These are phyloP conservation scores for Luffa aegyptiaca DNA, from an alignment of 306 rosid genomes.

Conservation along the genomic window DNA sequence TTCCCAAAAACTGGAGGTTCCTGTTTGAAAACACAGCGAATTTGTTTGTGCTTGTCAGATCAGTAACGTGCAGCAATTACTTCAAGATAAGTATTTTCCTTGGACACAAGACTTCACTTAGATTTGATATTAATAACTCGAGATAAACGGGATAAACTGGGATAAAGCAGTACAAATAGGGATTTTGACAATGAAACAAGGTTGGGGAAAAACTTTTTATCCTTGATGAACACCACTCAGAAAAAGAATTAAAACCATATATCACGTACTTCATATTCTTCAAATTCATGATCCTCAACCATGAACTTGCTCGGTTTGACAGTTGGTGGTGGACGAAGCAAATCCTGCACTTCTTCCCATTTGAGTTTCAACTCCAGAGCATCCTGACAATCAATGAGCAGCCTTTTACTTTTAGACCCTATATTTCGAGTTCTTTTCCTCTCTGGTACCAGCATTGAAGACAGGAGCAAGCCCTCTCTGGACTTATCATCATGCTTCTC, in stretches of 20 bases:
- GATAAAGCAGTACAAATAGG: background rate
- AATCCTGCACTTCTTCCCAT: conserved; percentile 97
- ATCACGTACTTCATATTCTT: conserved; percentile 85
- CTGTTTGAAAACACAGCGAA: conserved; percentile 32
- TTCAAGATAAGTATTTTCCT: background rate
- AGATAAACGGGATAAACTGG: background rate
- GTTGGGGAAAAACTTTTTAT: background rate
- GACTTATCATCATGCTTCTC: conserved; percentile 60
- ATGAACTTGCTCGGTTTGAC: conserved; percentile 75
- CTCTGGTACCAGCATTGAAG: conserved; percentile 57
- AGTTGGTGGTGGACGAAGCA: conserved; percentile 89
- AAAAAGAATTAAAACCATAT: background rate
- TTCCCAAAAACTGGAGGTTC: conserved; percentile 98
- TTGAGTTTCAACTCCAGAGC: conserved; percentile 87
- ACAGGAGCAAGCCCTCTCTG: conserved; percentile 59
- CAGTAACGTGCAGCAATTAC: background rate
- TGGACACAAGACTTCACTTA: background rate
- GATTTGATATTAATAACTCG: background rate
- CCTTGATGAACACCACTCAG: background rate
- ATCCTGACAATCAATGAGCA: conserved; percentile 92
- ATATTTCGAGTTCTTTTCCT: conserved; percentile 80
- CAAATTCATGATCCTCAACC: conserved; percentile 85
- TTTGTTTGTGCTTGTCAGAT: background rate
- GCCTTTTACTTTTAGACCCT: conserved; percentile 91
- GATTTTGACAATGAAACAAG: background rate